A percentile compares a stretch with the other conserved stretches of the same genome.
Evolutionary conservation across 768 basidiomycete genomes (phyloP).

Genomic region (Leccinum fibrillosum): DNA sequence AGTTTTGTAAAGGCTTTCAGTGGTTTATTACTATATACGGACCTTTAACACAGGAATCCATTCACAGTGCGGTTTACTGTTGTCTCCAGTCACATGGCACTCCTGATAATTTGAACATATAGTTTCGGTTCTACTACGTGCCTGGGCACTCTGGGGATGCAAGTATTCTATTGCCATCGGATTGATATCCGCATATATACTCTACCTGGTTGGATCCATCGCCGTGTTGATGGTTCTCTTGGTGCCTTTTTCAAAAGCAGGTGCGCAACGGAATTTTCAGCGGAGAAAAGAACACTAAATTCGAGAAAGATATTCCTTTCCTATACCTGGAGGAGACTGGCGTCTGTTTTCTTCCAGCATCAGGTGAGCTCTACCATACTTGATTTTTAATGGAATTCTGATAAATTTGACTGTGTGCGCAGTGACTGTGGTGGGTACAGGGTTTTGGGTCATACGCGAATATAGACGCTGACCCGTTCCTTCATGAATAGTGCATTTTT

Average conservation of each 20-base stretch:
- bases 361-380: background rate
- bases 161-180: background rate
- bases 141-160: slow-evolving; percentile 20
- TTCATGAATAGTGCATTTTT: slow-evolving; percentile 2
- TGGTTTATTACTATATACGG: background rate
- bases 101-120: background rate
- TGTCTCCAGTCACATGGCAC: background rate
- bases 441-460: background rate
- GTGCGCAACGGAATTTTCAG: background rate
- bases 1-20: slow-evolving; percentile 9
- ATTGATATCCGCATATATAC: slow-evolving; percentile 9
- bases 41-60: slow-evolving; percentile 3
- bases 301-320: background rate
- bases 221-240: background rate
- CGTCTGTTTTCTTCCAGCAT: background rate
- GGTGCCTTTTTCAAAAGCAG: too few relatives aligned
- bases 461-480: background rate
- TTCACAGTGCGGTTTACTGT: slow-evolving; percentile 6
- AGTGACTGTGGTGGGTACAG: background rate
- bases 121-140: slow-evolving; percentile 21
- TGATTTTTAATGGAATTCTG: background rate
- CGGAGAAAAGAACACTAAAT: background rate
- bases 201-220: slow-evolving; percentile 1
- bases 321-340: background rate
- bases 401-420: background rate